Evolutionary conservation across 2,329 filamentous ascomycete species (phyloP).

Genomic region (Rutstroemia sydowiana): DNA sequence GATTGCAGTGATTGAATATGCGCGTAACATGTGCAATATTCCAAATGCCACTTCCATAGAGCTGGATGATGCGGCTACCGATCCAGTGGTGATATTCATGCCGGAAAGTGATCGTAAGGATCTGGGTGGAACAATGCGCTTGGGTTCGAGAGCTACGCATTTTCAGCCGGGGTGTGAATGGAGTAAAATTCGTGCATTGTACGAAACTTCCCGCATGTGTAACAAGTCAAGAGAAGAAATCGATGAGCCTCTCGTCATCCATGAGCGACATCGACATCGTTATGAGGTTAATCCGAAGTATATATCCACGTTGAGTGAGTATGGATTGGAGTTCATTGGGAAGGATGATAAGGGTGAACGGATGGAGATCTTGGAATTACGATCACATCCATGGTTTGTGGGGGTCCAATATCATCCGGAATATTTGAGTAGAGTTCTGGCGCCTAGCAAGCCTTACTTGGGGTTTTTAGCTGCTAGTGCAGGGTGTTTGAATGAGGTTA

Average conservation of each 20-base stretch:
- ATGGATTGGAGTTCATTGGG: conserved; percentile 67
- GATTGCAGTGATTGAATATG: conserved; percentile 82
- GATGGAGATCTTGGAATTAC: conserved; percentile 78
- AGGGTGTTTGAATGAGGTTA: conserved; percentile 21
- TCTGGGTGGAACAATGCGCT: conserved; percentile 80
- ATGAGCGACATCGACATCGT: conserved; percentile 64
- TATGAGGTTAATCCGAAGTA: conserved; percentile 85
- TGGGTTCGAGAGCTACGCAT: conserved; percentile 61
- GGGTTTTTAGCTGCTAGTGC: conserved; percentile 72
- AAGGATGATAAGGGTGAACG: conserved; percentile 72
- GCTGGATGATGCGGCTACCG: conserved; percentile 23
- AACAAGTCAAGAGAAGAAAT: neutral
- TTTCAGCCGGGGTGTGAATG: conserved; percentile 57
- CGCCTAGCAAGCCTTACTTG: conserved; percentile 68
- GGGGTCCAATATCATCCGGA: conserved; percentile 87
- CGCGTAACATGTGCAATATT: conserved; percentile 65
- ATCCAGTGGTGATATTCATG: conserved; percentile 73
- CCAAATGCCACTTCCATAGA: conserved; percentile 31
- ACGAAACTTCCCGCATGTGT: conserved; percentile 40
- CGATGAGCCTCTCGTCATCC: conserved; percentile 37
- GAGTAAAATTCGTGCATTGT: conserved; percentile 69
- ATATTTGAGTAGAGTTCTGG: conserved; percentile 68
- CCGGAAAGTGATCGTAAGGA: conserved; percentile 70
- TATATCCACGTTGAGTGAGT: conserved; percentile 58
- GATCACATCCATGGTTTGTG: conserved; percentile 78